These are phyloP conservation scores for Chlorella sp. DNA, from an alignment of 139 green algal genomes.

Conservation along the genomic window DNA sequence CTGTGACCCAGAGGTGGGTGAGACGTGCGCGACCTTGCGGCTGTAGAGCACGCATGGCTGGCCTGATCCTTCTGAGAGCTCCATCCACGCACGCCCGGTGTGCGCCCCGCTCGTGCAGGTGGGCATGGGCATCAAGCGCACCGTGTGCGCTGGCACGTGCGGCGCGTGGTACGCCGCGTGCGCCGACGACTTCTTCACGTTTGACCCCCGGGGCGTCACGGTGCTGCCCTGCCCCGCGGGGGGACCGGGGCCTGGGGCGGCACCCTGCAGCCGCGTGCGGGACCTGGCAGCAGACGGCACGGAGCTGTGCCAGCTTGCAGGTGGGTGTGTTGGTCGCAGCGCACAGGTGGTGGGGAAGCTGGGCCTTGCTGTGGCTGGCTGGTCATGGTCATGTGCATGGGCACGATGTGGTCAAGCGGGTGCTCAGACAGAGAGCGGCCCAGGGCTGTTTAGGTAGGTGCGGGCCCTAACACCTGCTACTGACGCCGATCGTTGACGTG, in stretches of 20 bases:
- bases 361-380: not conserved
- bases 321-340: no score
- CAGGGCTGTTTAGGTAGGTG: no score
- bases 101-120: no score
- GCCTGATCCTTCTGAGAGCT: no score
- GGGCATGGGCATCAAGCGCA: conserved; percentile 12
- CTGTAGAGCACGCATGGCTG: no score
- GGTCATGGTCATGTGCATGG: not conserved
- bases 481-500: no score
- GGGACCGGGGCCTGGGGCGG: not conserved
- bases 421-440: no score
- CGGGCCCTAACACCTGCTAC: no score
- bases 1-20: conserved; percentile 1
- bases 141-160: conserved; percentile 11
- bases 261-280: conserved; percentile 12
- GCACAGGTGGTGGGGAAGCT: not conserved
- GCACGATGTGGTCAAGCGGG: no score
- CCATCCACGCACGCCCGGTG: no score
- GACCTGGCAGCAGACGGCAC: conserved; percentile 4
- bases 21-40: not conserved
- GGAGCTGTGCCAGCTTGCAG: conserved; percentile 11
- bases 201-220: not conserved
- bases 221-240: not conserved
- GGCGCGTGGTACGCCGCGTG: conserved; percentile 10
- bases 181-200: conserved; percentile 13